Percentiles rank a stretch among this genome's conserved stretches.
Conservation (phyloP, 176 grass and related monocot genomes). For the Otatea glauca region DNA sequence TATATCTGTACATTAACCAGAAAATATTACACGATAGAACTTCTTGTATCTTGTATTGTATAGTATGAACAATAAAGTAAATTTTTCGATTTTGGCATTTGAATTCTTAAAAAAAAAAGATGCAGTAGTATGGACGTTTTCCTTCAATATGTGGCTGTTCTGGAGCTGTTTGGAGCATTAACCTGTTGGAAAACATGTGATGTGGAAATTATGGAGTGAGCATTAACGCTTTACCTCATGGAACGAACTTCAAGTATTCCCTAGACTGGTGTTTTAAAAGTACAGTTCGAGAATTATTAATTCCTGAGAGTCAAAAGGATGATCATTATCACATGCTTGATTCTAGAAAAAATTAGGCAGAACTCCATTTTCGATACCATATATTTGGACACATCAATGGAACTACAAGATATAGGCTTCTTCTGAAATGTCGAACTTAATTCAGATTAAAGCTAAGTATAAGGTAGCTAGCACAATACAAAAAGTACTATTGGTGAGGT, state of each 20-base stretch:
- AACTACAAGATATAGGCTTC: background rate
- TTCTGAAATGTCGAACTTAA: background rate
- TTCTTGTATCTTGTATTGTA: background rate
- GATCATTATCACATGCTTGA: constrained; percentile 43
- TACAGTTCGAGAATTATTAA: background rate
- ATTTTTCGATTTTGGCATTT: background rate
- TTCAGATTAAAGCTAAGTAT: background rate
- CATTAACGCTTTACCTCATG: background rate
- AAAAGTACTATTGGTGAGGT: background rate
- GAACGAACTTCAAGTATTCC: background rate
- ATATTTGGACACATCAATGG: background rate
- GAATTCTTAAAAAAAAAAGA: background rate
- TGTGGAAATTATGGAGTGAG: background rate
- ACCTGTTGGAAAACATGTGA: background rate
- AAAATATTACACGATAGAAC: background rate
- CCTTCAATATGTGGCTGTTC: background rate
- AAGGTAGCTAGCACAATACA: background rate
- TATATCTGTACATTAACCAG: background rate
- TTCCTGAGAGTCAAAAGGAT: background rate
- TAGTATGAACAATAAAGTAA: background rate
- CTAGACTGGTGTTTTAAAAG: background rate
- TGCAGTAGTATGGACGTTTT: background rate
- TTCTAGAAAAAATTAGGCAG: background rate
- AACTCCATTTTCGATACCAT: background rate
- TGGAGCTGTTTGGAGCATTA: background rate